Percentiles rank a stretch among this genome's conserved stretches.
These are phyloP conservation scores for Chlorella sp. DNA, from an alignment of 139 green algal species.

Conservation along the genomic window DNA sequence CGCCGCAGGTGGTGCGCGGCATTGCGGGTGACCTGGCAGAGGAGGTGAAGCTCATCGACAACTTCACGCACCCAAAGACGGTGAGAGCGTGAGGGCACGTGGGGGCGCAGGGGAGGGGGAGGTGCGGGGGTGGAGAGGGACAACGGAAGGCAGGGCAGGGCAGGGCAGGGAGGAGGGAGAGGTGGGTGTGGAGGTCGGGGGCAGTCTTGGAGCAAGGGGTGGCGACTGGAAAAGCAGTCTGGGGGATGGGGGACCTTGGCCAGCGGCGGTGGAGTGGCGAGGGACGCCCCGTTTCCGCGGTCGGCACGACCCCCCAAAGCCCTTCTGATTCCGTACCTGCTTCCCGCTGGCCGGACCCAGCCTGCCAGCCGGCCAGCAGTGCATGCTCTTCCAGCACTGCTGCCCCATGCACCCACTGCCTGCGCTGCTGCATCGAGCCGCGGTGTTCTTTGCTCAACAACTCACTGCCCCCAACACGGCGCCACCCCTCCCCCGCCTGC, in stretches of 20 bases:
- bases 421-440: no score
- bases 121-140: neutral
- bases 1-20: slow-evolving; percentile 67
- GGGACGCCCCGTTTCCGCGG: no score
- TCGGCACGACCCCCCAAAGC: neutral
- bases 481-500: neutral
- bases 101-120: neutral
- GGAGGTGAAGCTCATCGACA: slow-evolving; percentile 96
- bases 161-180: neutral
- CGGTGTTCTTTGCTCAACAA: no score
- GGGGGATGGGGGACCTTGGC: no score
- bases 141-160: neutral
- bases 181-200: no score
- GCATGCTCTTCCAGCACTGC: no score
- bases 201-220: no score
- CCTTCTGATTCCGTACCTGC: neutral
- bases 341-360: no score
- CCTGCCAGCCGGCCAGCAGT: no score
- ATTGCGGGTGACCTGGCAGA: slow-evolving; percentile 91
- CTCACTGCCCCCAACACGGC: neutral
- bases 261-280: no score
- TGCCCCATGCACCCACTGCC: no score
- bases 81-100: neutral
- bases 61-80: slow-evolving; percentile 97
- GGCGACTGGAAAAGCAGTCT: no score